phyloP scores from a whole-genome alignment of 176 grass and related monocot species.

The Otatea glauca region DNA sequence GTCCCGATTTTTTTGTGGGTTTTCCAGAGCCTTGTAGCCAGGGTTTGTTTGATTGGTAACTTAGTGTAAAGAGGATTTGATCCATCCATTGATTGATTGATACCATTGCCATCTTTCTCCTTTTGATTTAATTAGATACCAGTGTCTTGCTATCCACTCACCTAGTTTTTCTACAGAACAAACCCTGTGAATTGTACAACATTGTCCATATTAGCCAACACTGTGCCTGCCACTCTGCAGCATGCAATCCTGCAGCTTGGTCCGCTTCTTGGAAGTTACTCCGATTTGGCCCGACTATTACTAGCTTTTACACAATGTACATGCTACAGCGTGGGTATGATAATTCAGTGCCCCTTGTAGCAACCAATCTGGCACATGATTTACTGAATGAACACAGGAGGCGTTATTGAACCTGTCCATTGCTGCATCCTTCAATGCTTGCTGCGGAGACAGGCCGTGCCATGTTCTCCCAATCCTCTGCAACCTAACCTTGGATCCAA shows the following conservation, averaged over 20 bases:
- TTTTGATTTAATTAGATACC: conserved; percentile 8
- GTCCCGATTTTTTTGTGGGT: conserved; percentile 65
- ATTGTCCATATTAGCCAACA: background rate
- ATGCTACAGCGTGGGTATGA: conserved; percentile 31
- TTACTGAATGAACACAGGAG: conserved; percentile 44
- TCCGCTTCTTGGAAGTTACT: conserved; percentile 38
- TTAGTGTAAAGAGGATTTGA: conserved; percentile 95
- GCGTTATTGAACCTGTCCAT: conserved; percentile 31
- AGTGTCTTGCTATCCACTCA: background rate
- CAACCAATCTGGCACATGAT: conserved; percentile 40
- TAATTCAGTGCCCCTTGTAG: conserved; percentile 18
- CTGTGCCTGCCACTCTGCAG: conserved; percentile 5
- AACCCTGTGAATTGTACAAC: background rate
- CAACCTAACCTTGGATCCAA: background rate
- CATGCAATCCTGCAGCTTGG: conserved; percentile 1
- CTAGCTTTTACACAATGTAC: conserved; percentile 26
- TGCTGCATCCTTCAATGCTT: conserved; percentile 41
- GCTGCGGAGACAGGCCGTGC: conserved; percentile 42
- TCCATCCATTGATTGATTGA: conserved; percentile 92
- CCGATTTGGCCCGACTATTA: conserved; percentile 12
- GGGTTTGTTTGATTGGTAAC: conserved; percentile 67
- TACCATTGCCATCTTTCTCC: conserved; percentile 33
- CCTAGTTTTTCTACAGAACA: background rate
- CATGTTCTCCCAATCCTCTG: conserved; percentile 40
- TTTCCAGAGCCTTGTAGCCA: conserved; percentile 76